Percentiles rank a stretch among this genome's conserved stretches.
Conservation (phyloP, 345 rosid genomes). For the Salix suchowensis region DNA sequence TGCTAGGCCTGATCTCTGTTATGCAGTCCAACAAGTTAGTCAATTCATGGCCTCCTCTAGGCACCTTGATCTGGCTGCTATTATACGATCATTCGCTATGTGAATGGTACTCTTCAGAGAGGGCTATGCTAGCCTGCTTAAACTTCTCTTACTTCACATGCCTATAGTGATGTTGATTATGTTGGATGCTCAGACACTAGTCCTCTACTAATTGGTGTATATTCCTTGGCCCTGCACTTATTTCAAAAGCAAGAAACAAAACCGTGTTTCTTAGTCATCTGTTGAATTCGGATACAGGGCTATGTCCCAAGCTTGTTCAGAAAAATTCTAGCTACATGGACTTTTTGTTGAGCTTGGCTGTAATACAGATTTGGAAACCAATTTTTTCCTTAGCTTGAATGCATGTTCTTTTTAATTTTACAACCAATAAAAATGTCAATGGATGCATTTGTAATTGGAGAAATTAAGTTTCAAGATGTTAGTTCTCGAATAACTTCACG, state of each 20-base stretch:
- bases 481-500: background rate
- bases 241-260: background rate
- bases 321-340: no score
- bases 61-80: background rate
- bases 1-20: background rate
- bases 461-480: background rate
- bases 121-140: background rate
- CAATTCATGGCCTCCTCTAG: no score
- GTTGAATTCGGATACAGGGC: background rate
- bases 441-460: background rate
- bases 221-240: background rate
- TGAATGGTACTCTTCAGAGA: background rate
- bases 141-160: no score
- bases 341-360: background rate
- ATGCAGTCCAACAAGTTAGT: background rate
- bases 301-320: no score
- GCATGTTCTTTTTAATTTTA: background rate
- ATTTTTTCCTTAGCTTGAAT: background rate
- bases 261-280: no score
- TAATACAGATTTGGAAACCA: background rate
- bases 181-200: no score
- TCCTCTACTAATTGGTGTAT: no score
- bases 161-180: no score
- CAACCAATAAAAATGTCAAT: background rate
- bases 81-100: fast-evolving